Evolutionary conservation across 768 basidiomycete genomes (phyloP).

Genomic region (Lactarius trivialis): DNA sequence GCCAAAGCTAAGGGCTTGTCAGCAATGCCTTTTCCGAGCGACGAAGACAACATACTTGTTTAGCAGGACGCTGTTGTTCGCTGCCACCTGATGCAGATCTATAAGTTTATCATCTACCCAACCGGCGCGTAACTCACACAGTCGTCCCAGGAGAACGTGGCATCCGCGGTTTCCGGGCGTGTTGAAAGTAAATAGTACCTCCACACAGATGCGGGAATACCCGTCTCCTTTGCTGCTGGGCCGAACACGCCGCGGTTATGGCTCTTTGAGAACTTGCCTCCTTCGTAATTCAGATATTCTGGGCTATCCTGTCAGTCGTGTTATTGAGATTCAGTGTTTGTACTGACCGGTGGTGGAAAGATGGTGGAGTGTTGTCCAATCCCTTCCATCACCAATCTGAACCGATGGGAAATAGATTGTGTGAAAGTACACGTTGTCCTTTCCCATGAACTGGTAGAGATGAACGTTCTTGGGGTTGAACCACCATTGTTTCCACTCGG

Average conservation of each 20-base stretch:
- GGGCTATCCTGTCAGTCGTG: not conserved
- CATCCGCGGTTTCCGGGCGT: conserved; percentile 88
- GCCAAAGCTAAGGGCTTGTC: conserved; percentile 57
- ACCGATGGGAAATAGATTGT: conserved; percentile 91
- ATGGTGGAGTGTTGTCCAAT: conserved; percentile 93
- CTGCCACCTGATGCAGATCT: conserved; percentile 53
- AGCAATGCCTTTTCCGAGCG: not conserved
- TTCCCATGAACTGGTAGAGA: conserved; percentile 99
- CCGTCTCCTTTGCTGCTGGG: conserved; percentile 87
- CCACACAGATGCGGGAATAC: conserved; percentile 93
- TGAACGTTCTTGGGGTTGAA: conserved; percentile 82
- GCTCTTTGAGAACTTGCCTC: conserved; percentile 98
- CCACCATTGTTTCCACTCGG: conserved; percentile 98
- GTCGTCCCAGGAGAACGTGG: conserved; percentile 95
- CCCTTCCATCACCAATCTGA: conserved; percentile 78
- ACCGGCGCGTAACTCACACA: conserved; percentile 51
- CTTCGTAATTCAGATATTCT: conserved; percentile 98
- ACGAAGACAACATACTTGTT: conserved; percentile 58
- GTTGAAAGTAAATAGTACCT: conserved; percentile 91
- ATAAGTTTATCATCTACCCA: not conserved
- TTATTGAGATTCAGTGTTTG: not conserved
- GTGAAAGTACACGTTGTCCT: conserved; percentile 99
- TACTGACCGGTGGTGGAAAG: conserved; percentile 85
- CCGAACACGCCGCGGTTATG: conserved; percentile 96
- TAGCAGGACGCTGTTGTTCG: conserved; percentile 88